Conservation (phyloP, 2,329 filamentous ascomycete species). For the Botryosphaeria agaves region DNA sequence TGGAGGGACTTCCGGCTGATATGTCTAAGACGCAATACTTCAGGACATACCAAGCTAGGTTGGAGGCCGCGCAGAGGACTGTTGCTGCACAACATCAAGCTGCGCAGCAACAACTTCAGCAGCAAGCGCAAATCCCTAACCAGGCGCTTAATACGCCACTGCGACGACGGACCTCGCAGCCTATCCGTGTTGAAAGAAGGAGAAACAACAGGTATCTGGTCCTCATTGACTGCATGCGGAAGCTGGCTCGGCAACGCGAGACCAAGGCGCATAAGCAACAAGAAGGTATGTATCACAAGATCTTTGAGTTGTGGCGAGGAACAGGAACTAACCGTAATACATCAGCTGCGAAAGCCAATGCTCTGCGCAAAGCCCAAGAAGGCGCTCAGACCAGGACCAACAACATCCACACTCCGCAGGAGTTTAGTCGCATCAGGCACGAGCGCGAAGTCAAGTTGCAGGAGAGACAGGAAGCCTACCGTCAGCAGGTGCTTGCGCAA, state of each 20-base stretch:
- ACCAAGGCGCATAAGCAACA: slow-evolving; percentile 73
- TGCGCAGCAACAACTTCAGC: slow-evolving; percentile 35
- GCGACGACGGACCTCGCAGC: slow-evolving; percentile 54
- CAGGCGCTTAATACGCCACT: slow-evolving; percentile 37
- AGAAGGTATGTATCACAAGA: slow-evolving; percentile 38
- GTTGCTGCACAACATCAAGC: slow-evolving; percentile 39
- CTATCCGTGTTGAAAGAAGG: slow-evolving; percentile 70
- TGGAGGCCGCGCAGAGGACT: slow-evolving; percentile 44
- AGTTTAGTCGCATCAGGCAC: slow-evolving; percentile 78
- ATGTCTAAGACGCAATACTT: slow-evolving; percentile 96
- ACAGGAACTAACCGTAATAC: too few relatives aligned
- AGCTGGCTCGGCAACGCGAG: slow-evolving; percentile 87
- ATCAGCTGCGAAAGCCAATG: slow-evolving; percentile 41
- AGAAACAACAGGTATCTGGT: slow-evolving; percentile 75
- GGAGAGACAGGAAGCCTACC: slow-evolving; percentile 39
- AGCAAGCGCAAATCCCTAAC: slow-evolving; percentile 33
- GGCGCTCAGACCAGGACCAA: slow-evolving; percentile 39
- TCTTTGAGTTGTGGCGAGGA: too few relatives aligned
- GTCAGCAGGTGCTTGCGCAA: slow-evolving; percentile 43
- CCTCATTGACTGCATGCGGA: slow-evolving; percentile 87
- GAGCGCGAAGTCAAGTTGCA: slow-evolving; percentile 60
- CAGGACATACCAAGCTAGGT: slow-evolving; percentile 48
- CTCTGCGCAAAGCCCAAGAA: slow-evolving; percentile 68
- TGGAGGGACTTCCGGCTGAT: slow-evolving; percentile 80
- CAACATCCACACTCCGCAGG: slow-evolving; percentile 58